Evolutionary conservation across 2,329 filamentous ascomycete species (phyloP).

Genomic region (Aspergillus fischeri): DNA sequence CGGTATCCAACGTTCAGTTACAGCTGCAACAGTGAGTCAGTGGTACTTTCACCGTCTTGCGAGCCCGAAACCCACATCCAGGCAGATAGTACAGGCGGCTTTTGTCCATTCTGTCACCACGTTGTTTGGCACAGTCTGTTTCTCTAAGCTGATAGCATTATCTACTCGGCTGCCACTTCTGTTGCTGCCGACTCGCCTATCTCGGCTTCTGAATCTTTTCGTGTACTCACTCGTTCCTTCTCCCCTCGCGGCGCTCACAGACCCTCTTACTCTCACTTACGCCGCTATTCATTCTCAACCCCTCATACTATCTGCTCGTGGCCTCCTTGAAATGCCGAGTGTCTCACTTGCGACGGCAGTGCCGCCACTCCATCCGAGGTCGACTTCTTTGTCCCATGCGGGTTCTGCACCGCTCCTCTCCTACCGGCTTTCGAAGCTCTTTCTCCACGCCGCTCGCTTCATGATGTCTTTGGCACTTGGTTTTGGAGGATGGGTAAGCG

Average conservation of each 20-base stretch:
- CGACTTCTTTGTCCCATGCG: constrained; percentile 40
- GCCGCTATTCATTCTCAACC: constrained; percentile 89
- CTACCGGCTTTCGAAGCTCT: constrained; percentile 84
- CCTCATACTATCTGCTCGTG: constrained; percentile 70
- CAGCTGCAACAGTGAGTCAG: constrained; percentile 91
- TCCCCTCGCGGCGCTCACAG: constrained; percentile 79
- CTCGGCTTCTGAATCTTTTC: constrained; percentile 65
- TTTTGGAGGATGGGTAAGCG: constrained; percentile 95
- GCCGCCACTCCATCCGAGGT: constrained; percentile 54
- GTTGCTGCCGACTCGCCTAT: constrained; percentile 70
- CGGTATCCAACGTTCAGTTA: constrained; percentile 84
- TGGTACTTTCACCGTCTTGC: constrained; percentile 98
- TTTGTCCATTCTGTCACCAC: constrained; percentile 76
- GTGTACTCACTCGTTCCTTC: constrained; percentile 79
- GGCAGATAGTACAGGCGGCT: constrained; percentile 77
- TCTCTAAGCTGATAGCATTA: constrained; percentile 77
- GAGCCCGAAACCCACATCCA: constrained; percentile 70
- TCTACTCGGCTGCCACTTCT: constrained; percentile 80
- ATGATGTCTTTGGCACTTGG: constrained; percentile 87
- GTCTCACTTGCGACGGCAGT: constrained; percentile 65
- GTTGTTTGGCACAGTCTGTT: constrained; percentile 86
- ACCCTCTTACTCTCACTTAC: constrained; percentile 88
- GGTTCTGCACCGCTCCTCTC: constrained; percentile 62
- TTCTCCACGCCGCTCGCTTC: constrained; percentile 84
- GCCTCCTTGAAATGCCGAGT: constrained; percentile 76